Evolutionary conservation across 495 filamentous ascomycete genomes (phyloP), one percentile per base, ranked within the genome.

Genomic region (Aspergillus panamensis): DNA sequence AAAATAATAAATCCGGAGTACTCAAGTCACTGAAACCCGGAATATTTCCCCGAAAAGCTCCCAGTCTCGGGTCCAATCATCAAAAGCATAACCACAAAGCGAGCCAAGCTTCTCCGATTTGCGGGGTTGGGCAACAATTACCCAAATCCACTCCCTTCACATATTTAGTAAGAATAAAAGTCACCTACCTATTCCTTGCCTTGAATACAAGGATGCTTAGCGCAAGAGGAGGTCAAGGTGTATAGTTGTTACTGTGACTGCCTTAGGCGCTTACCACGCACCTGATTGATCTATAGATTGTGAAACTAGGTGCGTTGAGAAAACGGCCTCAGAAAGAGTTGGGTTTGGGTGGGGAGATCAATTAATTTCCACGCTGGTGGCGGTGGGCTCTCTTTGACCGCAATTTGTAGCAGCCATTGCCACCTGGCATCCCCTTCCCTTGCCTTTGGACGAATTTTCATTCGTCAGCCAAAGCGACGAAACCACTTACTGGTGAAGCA

Each of bases 101-200:
- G 8, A 31, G 25, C 14, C 17, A 42, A 43, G 13, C 51, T 53
- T 13, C 52, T 13, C 16, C 40, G 39, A 19, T 39, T 48, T 57
- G 54, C 47, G 54, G 54, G 45, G 54, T 57, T 57, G 54, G 54
- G 54, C 54, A 57, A 50, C 33, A 57, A 50, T 30, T 16, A 31
- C 47, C 6, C 25, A 25, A 25, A 25, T 25, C 25, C 25, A 25
- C 25, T 25, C 25, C 25, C 25, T 25, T 25, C 25, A 25, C 25
- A 25, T 25, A 25, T 25, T 25, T 2, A 25, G 5, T 25, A 25
- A 2, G 25, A 25, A 25, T 25, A 25, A 25, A 25, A 25, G n/a
- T n/a, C 25, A 25, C 1, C 17, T 49, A 4, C 29, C 14, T 14
- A 30, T 49, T 49, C 31, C 25, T 49, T 31, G 20, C 17, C 19